phyloP scores from a whole-genome alignment of 805 yeast species.

The Yarrowia sp. region DNA sequence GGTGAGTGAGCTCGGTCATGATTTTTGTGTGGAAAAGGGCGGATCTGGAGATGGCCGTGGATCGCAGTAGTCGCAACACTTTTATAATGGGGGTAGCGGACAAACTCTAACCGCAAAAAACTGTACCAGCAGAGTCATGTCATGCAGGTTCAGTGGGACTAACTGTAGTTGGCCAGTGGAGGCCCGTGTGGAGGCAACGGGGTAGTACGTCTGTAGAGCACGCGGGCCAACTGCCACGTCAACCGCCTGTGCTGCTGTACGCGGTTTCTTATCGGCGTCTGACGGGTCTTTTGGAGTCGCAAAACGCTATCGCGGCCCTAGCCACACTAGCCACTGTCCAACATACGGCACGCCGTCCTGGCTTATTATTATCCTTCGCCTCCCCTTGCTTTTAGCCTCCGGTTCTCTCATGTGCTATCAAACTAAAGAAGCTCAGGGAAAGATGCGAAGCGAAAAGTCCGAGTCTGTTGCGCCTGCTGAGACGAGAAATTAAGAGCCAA shows the following conservation, averaged over 20 bases:
- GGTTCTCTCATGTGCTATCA: neutral
- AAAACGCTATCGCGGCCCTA: no score
- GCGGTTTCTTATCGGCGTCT: no score
- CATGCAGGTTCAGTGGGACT: slow-evolving; percentile 25
- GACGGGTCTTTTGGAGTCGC: no score
- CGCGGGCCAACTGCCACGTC: neutral
- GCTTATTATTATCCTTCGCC: no score
- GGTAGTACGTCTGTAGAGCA: neutral
- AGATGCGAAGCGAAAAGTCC: neutral
- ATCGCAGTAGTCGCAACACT: slow-evolving; percentile 22
- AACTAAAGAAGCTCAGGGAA: slow-evolving; percentile 23
- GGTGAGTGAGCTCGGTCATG: slow-evolving; percentile 34
- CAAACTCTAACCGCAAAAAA: slow-evolving; percentile 20
- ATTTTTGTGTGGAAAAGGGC: neutral
- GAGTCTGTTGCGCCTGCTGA: slow-evolving; percentile 3
- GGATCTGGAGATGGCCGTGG: neutral
- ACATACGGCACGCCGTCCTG: neutral
- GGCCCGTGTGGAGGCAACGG: neutral
- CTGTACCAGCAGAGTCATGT: slow-evolving; percentile 11
- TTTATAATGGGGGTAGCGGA: neutral
- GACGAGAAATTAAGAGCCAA: slow-evolving; percentile 1
- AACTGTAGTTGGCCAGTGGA: slow-evolving; percentile 10
- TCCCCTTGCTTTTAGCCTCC: slow-evolving; percentile 11
- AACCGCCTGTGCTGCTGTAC: neutral
- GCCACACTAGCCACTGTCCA: neutral